Percentiles rank a stretch among this genome's conserved stretches.
Conservation (phyloP, 371 early-diverging fungal species). For the Mucor irregularis region DNA sequence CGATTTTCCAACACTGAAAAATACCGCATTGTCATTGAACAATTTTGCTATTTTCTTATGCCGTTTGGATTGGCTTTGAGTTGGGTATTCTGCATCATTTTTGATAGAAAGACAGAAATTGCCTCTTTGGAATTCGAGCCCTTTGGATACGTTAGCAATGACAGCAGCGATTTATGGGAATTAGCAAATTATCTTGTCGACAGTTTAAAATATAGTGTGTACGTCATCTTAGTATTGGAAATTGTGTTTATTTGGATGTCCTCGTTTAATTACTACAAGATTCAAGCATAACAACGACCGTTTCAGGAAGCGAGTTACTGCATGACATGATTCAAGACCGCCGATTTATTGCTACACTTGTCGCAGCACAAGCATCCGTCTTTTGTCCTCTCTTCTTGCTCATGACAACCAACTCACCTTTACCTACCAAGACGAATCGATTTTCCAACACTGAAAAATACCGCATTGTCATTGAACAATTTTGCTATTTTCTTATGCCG, state of each 20-base stretch:
- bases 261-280: conserved; percentile 8
- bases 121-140: not conserved
- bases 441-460: not conserved
- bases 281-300: not conserved
- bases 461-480: conserved; percentile 9
- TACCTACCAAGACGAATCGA: too few species aligned
- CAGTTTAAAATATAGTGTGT: conserved; percentile 2
- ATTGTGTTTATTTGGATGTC: conserved; percentile 8
- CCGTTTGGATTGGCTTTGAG: conserved; percentile 45
- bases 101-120: conserved; percentile 23
- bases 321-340: conserved; percentile 24
- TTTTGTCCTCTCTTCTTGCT: conserved; percentile 27
- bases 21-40: conserved; percentile 12
- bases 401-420: not conserved
- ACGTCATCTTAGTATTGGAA: conserved; percentile 1
- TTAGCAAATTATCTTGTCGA: conserved; percentile 2
- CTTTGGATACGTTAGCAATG: too few species aligned
- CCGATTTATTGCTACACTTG: conserved; percentile 28
- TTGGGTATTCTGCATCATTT: conserved; percentile 42
- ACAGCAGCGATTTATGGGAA: too few species aligned
- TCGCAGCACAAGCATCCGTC: conserved; percentile 35
- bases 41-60: conserved; percentile 37
- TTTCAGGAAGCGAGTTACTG: not conserved
- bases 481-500: conserved; percentile 42
- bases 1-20: not conserved